These are phyloP conservation scores for Ceriops decandra DNA, from an alignment of 345 rosid species.

Conservation along the genomic window DNA sequence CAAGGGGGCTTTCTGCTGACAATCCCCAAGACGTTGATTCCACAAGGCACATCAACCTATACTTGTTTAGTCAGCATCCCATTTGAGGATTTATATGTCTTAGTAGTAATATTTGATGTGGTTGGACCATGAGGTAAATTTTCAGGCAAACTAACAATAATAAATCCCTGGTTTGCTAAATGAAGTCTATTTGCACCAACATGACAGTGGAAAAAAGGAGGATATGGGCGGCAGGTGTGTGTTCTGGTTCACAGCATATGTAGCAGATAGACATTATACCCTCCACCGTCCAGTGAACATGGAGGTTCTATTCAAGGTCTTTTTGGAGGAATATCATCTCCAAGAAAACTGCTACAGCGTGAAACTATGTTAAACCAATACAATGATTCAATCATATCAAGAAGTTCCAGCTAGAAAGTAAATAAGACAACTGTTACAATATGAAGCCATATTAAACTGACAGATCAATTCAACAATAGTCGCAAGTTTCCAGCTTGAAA, in stretches of 20 bases:
- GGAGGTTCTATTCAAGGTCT: conserved; percentile 51
- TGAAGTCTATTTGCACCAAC: conserved; percentile 51
- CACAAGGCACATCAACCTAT: conserved; percentile 42
- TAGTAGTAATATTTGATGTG: conserved; percentile 39
- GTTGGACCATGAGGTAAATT: conserved; percentile 32
- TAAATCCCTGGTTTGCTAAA: conserved; percentile 40
- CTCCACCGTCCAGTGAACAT: conserved; percentile 51
- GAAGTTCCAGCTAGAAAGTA: conserved; percentile 1
- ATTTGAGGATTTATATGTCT: conserved; percentile 21
- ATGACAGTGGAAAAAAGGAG: conserved; percentile 47
- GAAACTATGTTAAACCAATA: conserved; percentile 13
- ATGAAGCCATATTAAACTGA: conserved; percentile 18
- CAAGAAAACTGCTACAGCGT: conserved; percentile 24
- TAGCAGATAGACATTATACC: conserved; percentile 36
- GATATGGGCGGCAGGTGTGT: conserved; percentile 23
- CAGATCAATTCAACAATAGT: conserved; percentile 8
- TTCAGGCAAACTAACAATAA: conserved; percentile 30
- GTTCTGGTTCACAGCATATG: conserved; percentile 39
- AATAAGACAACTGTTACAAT: conserved; percentile 21
- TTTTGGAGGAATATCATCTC: conserved; percentile 51
- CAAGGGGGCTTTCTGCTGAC: conserved; percentile 76
- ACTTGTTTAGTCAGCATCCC: conserved; percentile 30
- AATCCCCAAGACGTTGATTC: conserved; percentile 59
- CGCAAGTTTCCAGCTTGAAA: conserved; percentile 5
- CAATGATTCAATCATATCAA: conserved; percentile 7